phyloP scores from a whole-genome alignment of 495 filamentous ascomycete species.

The Chlorociboria aeruginascens region DNA sequence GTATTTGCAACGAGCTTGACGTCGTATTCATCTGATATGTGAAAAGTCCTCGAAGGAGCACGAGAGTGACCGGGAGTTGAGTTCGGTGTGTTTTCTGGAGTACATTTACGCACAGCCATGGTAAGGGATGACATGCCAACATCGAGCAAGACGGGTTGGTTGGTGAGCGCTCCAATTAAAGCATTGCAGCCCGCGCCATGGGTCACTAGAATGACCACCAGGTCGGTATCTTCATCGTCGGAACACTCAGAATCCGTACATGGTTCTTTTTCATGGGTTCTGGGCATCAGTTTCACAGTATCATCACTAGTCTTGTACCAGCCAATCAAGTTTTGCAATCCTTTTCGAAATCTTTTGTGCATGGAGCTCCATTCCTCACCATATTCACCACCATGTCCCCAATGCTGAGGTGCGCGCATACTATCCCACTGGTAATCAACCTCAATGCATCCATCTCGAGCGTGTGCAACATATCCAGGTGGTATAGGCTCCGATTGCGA shows the following conservation, averaged over 20 bases:
- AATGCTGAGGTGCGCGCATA: slow-evolving; percentile 57
- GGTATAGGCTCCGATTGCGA: slow-evolving; percentile 73
- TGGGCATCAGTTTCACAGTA: slow-evolving; percentile 16
- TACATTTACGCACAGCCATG: slow-evolving; percentile 62
- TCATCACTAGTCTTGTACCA: slow-evolving; percentile 53
- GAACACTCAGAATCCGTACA: slow-evolving; percentile 8
- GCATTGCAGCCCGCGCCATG: slow-evolving; percentile 98
- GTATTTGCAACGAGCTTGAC: slow-evolving; percentile 65
- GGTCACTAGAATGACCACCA: slow-evolving; percentile 82
- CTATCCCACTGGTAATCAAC: slow-evolving; percentile 95
- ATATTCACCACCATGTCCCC: slow-evolving; percentile 78
- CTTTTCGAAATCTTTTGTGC: slow-evolving; percentile 77
- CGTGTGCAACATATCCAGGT: slow-evolving; percentile 76
- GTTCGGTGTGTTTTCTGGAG: slow-evolving; percentile 19
- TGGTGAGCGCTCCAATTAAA: slow-evolving; percentile 78
- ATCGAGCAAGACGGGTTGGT: slow-evolving; percentile 79
- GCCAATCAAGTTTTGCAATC: slow-evolving; percentile 59
- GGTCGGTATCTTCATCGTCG: slow-evolving; percentile 42
- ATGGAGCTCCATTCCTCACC: slow-evolving; percentile 93
- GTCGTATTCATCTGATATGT: slow-evolving; percentile 54
- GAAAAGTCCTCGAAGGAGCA: slow-evolving; percentile 27
- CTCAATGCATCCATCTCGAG: slow-evolving; percentile 75
- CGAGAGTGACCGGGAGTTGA: slow-evolving; percentile 16
- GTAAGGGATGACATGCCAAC: slow-evolving; percentile 84
- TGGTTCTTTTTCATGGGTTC: slow-evolving; percentile 8